Evolutionary conservation across 225 moss, liverwort and hornwort genomes (phyloP), one percentile per base, ranked within the genome.

Genomic region (Physcomitrellopsis africana): DNA sequence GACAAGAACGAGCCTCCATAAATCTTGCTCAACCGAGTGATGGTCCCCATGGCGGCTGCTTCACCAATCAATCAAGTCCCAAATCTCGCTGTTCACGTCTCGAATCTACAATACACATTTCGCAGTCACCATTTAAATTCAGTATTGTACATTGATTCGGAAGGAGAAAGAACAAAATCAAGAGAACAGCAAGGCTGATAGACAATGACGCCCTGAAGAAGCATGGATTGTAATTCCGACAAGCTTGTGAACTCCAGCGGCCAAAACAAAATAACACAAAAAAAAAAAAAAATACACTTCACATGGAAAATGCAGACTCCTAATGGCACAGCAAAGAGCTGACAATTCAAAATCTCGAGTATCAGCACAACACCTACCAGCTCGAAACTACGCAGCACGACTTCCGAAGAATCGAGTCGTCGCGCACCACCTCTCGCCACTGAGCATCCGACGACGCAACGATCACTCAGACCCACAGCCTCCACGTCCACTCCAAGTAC

Each of bases 1-100:
- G 58, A 3, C 82, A 91, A 70, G 68, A 93, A 91, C 24, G 93
- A 82, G 32, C 72, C 13, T 0, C 93, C 93, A 20, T 91, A 93
- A 10, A 84, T 87, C 51, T 59, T 17, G 46, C 14, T 70, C 82
- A 86, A 51, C 15, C 77, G 80, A 22, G 62, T 51, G 22, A 80
- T 17, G 65, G 77, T 58, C 79, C 70, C 76, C 86, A 86, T 86
- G 20, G 80, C 77, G 70, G 53, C 66, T 29, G 32, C 43, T 59
- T 45, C 55, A 66, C 68, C n/a, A 18, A 11, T 7, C 20, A 32
- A 42, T 18, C 48, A 15, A 32, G 32, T 22, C 46, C 0, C 52
- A 27, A 14, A 22, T 69, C 27, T 17, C n/a, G 24, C 65, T 43
- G 37, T 12, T 19, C 42, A n/a, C 48, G 5, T 32, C 67, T 52